A percentile compares a stretch with the other conserved stretches of the same genome.
These are phyloP conservation scores for Phyllosticta citriasiana DNA, from an alignment of 2,329 filamentous ascomycete species.

Conservation along the genomic window DNA sequence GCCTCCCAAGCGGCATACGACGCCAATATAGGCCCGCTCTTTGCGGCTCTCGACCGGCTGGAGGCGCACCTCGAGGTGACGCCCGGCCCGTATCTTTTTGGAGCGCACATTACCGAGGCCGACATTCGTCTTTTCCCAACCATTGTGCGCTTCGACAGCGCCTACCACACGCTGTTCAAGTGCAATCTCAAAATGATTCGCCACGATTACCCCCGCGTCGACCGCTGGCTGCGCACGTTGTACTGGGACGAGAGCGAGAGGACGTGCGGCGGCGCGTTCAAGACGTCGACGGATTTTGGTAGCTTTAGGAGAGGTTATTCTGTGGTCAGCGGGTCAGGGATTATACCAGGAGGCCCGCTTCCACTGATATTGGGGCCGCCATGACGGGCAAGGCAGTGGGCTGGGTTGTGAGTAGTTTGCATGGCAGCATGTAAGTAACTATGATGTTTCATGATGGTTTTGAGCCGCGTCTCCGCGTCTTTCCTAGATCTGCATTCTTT, in stretches of 20 bases:
- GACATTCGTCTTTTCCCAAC: constrained; percentile 58
- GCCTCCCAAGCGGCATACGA: constrained; percentile 78
- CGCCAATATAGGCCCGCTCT: constrained; percentile 58
- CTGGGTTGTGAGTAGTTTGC: background rate
- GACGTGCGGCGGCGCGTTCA: constrained; percentile 21
- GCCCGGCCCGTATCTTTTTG: constrained; percentile 59
- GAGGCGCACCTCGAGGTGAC: constrained; percentile 57
- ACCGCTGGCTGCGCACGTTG: constrained; percentile 36
- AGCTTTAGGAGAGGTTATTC: constrained; percentile 22
- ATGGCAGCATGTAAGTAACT: background rate
- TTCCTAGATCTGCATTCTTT: background rate
- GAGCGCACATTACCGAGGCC: constrained; percentile 65
- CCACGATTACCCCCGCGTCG: constrained; percentile 45
- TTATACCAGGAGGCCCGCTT: constrained; percentile 17
- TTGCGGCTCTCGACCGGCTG: constrained; percentile 63
- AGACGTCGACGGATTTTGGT: constrained; percentile 20
- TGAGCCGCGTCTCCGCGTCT: background rate
- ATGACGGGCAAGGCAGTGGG: background rate
- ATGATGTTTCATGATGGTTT: background rate
- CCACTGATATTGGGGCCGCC: constrained; percentile 14
- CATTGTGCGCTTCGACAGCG: constrained; percentile 41
- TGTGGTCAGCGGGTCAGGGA: constrained; percentile 16
- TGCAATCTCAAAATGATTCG: constrained; percentile 56
- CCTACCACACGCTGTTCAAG: constrained; percentile 68
- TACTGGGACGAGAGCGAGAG: constrained; percentile 29